Evolutionary conservation across 1,139 yeast species (phyloP), one percentile per base, ranked within the genome.

Genomic region (Pichia sp.): DNA sequence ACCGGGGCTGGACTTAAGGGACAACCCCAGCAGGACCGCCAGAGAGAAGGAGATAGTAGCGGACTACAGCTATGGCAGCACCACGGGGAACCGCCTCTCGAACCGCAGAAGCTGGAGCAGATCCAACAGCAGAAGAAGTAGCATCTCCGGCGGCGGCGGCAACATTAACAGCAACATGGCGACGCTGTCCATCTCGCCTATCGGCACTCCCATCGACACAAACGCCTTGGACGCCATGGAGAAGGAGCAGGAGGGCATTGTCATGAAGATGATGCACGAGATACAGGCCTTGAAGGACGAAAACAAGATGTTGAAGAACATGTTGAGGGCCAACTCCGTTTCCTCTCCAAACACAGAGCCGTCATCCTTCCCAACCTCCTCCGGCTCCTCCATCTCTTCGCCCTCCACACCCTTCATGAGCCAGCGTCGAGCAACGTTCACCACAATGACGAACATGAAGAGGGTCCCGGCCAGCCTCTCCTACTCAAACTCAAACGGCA

Each of bases 201-300:
- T 16, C 16, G n/a, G 38, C 27, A 27, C 12, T 8, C 7, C 27
- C 20, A 16, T 36, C 29, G 36, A 41, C 30, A 63, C 10, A n/a
- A 62, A 64, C 49, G 57, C 64, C 43, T 77, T 83, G 49, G 85
- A 83, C 65, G 71, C 78, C 55, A 81, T 84, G 87, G 89, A 84
- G 64, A 75, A 82, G 55, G 88, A 84, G 64, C 88, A 84, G 64
- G 89, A 84, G 62, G 85, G 84, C 2, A 80, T 83, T 41, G 88
- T 83, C 8, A 68, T 83, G 59, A 79, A 76, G 62, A 67, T 83
- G 45, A 76, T 82, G 78, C 75, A 75, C 60, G 87, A 83, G 61
- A 82, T 83, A 43, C 76, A 75, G 29, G 58, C 59, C 9, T 69
- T 83, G 56, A 79, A 76, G 60, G 80, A 77, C 41, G 87, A 83